Base-by-base conservation (phyloP, 768 basidiomycete species). In the Candolleomyces efflorescens region DNA sequence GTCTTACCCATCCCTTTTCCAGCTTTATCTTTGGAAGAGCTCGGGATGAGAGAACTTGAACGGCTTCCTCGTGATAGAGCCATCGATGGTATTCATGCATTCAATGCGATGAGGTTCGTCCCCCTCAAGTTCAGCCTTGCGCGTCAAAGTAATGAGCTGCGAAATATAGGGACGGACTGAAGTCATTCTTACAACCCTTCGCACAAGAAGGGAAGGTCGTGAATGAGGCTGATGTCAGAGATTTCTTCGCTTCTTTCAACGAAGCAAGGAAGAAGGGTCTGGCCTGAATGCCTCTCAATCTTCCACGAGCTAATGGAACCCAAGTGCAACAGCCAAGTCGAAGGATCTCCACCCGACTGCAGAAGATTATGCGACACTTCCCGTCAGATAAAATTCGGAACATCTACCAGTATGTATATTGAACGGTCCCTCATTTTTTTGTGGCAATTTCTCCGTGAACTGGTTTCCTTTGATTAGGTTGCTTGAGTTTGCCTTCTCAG, bases 21-120 rank as follows among this genome's bases (percentile, higher is more conserved):
- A 90, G 91, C 83, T 23, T 73, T 92, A 51, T 89, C 91, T 17
- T 72, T 94, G 36, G 92, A 93, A 68, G 90, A 92, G 66, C 79
- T 94, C 5, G 92, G 92, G 11, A 78, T 91, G 76, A 86, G 91
- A 50, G 92, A 91, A 1, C 72, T 94, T 9, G 75, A 80, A 55
- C 79, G 82, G 52, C 67, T 93, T 26, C 92, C 92, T 37, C 85
- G 92, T 56, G 92, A 92, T 50, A 83, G 79, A 55, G 90, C 90
- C 5, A 82, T 94, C 55, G 88, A 94, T 63, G 89, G 92, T 0
- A 92, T 93, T 22, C 82, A 84, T 56, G 92, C 90, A 4, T 93
- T 90, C 72, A 92, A 92, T 63, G 76, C 80, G 56, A 87, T 94
- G 89, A 79, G 89, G 91, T 92, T 61, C 53, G 81, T 70, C 20